Base-by-base conservation (phyloP, 1,284 basidiomycete genomes). In the Microbotryum scabiosae region DNA sequence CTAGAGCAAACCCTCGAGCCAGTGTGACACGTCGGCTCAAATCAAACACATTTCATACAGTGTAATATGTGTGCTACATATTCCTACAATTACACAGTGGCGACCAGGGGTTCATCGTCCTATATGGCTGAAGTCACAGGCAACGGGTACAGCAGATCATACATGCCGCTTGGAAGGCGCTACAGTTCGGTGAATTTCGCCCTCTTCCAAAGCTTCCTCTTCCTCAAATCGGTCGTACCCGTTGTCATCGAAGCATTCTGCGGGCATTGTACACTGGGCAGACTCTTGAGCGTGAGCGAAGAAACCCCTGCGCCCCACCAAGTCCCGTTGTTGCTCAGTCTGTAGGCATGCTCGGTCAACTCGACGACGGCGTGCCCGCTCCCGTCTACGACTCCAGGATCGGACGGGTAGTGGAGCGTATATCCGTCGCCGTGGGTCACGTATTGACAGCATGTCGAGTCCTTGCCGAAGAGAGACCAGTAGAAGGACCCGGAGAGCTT, bases 381-480 rank as follows among this genome's bases (percentile, higher is more conserved):
- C 4, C 60, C 62, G 1, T 20, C 5, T 8, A 18, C n/a, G 2
- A 53, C 36, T 5, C 6, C 5, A 18, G 60, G 36, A 1, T 14
- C 25, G 5, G 54, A 26, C 1, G 64, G 67, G 47, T 68, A 68
- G 41, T 68, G 67, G 3, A 68, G 56, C 36, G 67, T 66, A 50
- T 64, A 68, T 0, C 64, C 64, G 51, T 68, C 67, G 48, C 25
- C 5, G 45, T 68, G 67, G 16, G 56, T 16, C 8, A 68, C 67
- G 59, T 59, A 66, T 3, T 48, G 32, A 52, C 58, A 62, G 36
- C 67, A 63, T 3, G 30, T 12, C 25, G 68, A 60, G 56, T 60
- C 60, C 1, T 61, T 52, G 1, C 70, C 70, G 52, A 72, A 71
- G 10, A 72, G 61, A 12, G 66, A 68, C 71, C 71, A 72, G 53